Conservation (phyloP, 2,329 filamentous ascomycete genomes). For the Sphaerulina musiva region DNA sequence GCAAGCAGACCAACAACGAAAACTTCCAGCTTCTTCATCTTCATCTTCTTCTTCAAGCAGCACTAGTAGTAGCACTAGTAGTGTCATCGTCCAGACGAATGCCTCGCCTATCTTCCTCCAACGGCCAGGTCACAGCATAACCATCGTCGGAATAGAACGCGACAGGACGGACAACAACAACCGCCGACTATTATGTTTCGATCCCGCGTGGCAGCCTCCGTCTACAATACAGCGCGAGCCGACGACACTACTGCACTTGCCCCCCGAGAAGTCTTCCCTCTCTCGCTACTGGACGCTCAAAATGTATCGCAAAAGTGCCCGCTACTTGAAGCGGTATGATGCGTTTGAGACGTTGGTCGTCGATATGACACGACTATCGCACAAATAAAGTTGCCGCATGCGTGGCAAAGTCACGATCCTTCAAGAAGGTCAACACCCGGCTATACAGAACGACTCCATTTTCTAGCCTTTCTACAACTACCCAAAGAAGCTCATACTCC, state of each 20-base stretch:
- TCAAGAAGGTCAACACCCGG: not conserved
- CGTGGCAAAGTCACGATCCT: conserved; percentile 5
- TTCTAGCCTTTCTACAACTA: too few species aligned
- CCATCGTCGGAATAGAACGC: conserved; percentile 64
- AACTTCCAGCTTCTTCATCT: too few species aligned
- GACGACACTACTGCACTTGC: conserved; percentile 29
- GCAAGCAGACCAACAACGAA: conserved; percentile 41
- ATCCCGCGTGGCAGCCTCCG: conserved; percentile 72
- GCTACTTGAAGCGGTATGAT: conserved; percentile 62
- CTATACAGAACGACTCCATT: too few species aligned
- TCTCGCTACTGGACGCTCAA: conserved; percentile 42
- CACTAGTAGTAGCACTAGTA: too few species aligned
- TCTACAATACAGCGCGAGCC: conserved; percentile 48
- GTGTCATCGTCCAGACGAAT: conserved; percentile 45
- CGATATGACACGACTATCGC: not conserved
- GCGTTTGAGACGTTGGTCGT: conserved; percentile 61
- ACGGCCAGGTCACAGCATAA: conserved; percentile 82
- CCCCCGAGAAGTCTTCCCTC: conserved; percentile 32
- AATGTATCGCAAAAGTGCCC: conserved; percentile 63
- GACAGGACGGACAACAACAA: conserved; percentile 61
- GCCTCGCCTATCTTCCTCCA: conserved; percentile 85
- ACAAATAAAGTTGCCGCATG: not conserved
- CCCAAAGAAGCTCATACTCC: too few species aligned
- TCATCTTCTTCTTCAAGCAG: too few species aligned
- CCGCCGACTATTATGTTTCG: conserved; percentile 72